Percentiles rank a stretch among this genome's conserved stretches.
Conservation (phyloP, 805 yeast genomes). For the Candida multigemmis region DNA sequence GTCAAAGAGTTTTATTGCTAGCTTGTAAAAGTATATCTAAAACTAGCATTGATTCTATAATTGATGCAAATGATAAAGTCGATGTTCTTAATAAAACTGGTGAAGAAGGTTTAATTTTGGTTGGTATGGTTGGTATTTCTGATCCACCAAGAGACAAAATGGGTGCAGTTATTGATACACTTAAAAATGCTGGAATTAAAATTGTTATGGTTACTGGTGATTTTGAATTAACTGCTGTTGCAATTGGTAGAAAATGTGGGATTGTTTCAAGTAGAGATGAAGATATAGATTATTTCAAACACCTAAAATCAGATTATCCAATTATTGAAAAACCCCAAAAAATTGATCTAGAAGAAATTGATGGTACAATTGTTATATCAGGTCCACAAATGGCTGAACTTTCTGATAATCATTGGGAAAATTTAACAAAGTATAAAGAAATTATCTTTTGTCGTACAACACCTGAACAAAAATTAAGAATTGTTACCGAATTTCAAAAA, state of each 20-base stretch:
- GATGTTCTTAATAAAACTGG: slow-evolving; percentile 7
- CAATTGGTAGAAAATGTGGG: slow-evolving; percentile 38
- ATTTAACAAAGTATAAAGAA: slow-evolving; percentile 24
- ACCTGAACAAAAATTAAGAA: slow-evolving; percentile 44
- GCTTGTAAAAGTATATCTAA: slow-evolving; percentile 14
- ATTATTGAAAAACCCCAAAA: slow-evolving; percentile 3
- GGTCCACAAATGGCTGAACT: slow-evolving; percentile 20
- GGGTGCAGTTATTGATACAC: slow-evolving; percentile 17
- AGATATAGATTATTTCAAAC: slow-evolving; percentile 9
- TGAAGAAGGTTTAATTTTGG: slow-evolving; percentile 8
- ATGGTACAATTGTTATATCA: slow-evolving; percentile 19
- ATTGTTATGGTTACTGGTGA: slow-evolving; percentile 45
- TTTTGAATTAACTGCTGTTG: slow-evolving; percentile 40
- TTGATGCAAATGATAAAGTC: slow-evolving; percentile 4
- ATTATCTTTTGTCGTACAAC: slow-evolving; percentile 31
- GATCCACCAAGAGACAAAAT: slow-evolving; percentile 35
- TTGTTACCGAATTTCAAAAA: slow-evolving; percentile 37
- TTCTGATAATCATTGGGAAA: slow-evolving; percentile 35
- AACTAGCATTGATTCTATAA: slow-evolving; percentile 5
- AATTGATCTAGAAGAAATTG: slow-evolving; percentile 6
- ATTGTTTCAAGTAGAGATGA: slow-evolving; percentile 16
- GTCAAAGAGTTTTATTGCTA: slow-evolving; percentile 24
- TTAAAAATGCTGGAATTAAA: slow-evolving; percentile 32
- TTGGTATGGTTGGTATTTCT: slow-evolving; percentile 32
- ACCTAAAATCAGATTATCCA: slow-evolving; percentile 7